phyloP scores from a whole-genome alignment of 257 asterid species.

The Jacaranda copaia region DNA sequence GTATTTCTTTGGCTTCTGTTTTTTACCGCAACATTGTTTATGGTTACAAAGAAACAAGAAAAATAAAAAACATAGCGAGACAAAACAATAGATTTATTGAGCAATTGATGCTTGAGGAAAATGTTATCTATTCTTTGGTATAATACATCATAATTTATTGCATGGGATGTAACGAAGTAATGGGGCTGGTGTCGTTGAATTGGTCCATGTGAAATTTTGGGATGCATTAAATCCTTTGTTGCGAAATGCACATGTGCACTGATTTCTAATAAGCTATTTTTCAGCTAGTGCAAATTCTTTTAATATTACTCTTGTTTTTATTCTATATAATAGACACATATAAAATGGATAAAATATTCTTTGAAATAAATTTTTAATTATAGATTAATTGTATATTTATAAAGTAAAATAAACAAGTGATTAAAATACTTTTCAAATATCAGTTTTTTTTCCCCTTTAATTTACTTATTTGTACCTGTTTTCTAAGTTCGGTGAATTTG shows the following conservation, averaged over 20 bases:
- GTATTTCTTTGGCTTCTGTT: background rate
- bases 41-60: no score
- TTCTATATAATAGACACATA: no score
- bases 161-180: background rate
- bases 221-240: slow-evolving; percentile 1
- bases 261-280: background rate
- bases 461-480: background rate
- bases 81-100: background rate
- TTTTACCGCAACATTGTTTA: background rate
- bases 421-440: background rate
- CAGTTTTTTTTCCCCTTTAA: background rate
- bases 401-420: no score
- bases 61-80: background rate
- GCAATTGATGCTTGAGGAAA: background rate
- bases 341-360: no score
- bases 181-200: background rate
- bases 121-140: background rate
- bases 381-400: no score
- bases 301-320: no score
- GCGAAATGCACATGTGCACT: background rate
- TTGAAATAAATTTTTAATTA: no score
- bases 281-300: no score
- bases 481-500: background rate
- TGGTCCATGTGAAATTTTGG: slow-evolving; percentile 7
- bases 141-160: background rate